Base-by-base conservation (phyloP, 805 yeast genomes). In the Cyberlindnera bimundalis region DNA sequence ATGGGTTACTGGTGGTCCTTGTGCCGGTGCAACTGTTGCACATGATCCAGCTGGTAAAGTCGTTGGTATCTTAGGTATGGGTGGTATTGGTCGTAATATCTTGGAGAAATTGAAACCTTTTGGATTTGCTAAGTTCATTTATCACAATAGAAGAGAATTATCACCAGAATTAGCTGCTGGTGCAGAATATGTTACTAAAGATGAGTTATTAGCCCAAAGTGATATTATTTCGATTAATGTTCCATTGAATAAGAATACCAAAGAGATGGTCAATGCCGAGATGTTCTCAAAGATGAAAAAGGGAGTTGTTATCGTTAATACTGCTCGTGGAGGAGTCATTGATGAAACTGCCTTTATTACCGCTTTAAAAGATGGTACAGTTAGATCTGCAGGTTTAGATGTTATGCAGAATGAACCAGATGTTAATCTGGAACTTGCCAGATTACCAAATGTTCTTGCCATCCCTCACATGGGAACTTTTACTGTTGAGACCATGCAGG, bases 391-490 rank as follows among this genome's bases (percentile, higher is more conserved):
- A 45, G 95, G 89, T 13, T 56, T 84, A 12, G 95, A 85, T 54
- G 95, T 85, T 21, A 79, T 81, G 59, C 90, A 84, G 59, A 63
- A 68, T 47, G 95, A 84, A 61, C 95, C 95, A 10, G 56, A 76
- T 47, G 83, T 78, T n/a, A 73, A 82, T 31, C 63, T 72, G 56
- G 89, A 83, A 45, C 65, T 84, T 47, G 62, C 73, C 35, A 65
- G 67, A 23, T 63, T 82, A 62, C 84, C 85, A 12, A 81, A 82
- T 48, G 86, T 80, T n/a, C 70, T 84, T 11, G 75, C 85, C 26
- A 67, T 85, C 50, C 97, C 97, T 13, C 97, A 89, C 60, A 79
- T 86, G 83, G 97, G 96, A 20, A 86, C 96, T 0, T 79, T 79
- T 58, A 70, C 91, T 5, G 63, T 64, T 38, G 95, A 88, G 63